Evolutionary conservation across 106 monocot species (phyloP), one percentile per base, ranked within the genome.

Genomic region (Xerophyta viscosa): DNA sequence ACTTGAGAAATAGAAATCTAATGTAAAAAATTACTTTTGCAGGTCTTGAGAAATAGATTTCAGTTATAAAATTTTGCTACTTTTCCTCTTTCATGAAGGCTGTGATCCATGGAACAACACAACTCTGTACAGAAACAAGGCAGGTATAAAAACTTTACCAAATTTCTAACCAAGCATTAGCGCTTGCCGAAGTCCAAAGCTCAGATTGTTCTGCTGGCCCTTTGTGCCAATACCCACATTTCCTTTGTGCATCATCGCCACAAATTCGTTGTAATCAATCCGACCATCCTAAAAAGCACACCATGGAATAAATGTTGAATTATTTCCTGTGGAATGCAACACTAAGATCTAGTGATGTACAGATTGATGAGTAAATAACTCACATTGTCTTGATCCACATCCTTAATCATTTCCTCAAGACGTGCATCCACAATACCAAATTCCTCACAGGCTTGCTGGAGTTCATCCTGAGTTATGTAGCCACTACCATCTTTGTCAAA

Each of bases 241-340:
- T 57, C 63, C 70, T 41, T 57, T 63, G 29, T 63, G 70, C 70
- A 70, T 70, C 70, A 70, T 70, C 14, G 54, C 70, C 3, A 70
- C 70, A 54, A 70, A 70, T 41, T 70, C 70, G 25, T 70, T 70
- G 70, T 70, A 70, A 47, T 70, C 70, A 62, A 70, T 63, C 18
- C 56, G 30, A 28, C 70, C 62, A 63, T 70, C 70, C 70, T 70
- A 41, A 29, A 25, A 51, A 48, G 0, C 37, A 12, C 6, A 25
- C 15, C 20, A 8, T 0, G 0, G 36, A 18, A 33, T 6, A 31
- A 37, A 7, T 48, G 18, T 10, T 3, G 18, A 15, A 14, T 17
- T 14, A 6, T 14, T 43, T 4, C 3, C 43, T 43, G 12, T 13
- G 4, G 3, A 43, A 4, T 33, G 11, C 7, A 33, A 5, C 33